These are phyloP conservation scores for Penicillium psychrofluorescens DNA, from an alignment of 495 filamentous ascomycete genomes.

Conservation along the genomic window DNA sequence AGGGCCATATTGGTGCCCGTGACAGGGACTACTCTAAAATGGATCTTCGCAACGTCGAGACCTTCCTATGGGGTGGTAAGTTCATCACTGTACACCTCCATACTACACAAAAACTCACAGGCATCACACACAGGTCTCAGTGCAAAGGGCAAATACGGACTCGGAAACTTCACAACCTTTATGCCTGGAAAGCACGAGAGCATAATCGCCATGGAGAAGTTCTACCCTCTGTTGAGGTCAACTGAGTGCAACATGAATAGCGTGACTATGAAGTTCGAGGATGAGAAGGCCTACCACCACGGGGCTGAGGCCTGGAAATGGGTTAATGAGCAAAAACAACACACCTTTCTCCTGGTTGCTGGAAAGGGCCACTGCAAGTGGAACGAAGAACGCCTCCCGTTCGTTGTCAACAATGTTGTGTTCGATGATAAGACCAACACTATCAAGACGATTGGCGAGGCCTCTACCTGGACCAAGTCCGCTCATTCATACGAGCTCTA, in stretches of 20 bases:
- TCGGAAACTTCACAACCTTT: slow-evolving; percentile 29
- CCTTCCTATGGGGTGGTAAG: slow-evolving; percentile 19
- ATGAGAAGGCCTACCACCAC: slow-evolving; percentile 20
- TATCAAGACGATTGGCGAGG: slow-evolving; percentile 16
- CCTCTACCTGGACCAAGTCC: slow-evolving; percentile 22
- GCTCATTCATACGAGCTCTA: slow-evolving; percentile 24
- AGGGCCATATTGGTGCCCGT: not conserved
- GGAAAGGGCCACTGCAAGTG: slow-evolving; percentile 27
- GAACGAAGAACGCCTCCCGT: slow-evolving; percentile 25
- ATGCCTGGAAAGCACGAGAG: slow-evolving; percentile 22
- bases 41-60: slow-evolving; percentile 11
- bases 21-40: slow-evolving; percentile 2
- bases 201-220: slow-evolving; percentile 29
- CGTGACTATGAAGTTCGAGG: slow-evolving; percentile 20
- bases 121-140: not conserved
- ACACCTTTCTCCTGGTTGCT: slow-evolving; percentile 31
- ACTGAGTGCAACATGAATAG: slow-evolving; percentile 21
- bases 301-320: slow-evolving; percentile 28
- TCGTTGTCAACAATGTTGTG: slow-evolving; percentile 17
- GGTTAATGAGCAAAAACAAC: slow-evolving; percentile 28
- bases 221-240: slow-evolving; percentile 20
- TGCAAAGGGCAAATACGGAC: slow-evolving; percentile 7
- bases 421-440: slow-evolving; percentile 23
- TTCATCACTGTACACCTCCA: not conserved
- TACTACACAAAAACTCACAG: not conserved